Evolutionary conservation across 2,329 filamentous ascomycete species (phyloP), one percentile per base, ranked within the genome.

Genomic region (Aureobasidium sp.): DNA sequence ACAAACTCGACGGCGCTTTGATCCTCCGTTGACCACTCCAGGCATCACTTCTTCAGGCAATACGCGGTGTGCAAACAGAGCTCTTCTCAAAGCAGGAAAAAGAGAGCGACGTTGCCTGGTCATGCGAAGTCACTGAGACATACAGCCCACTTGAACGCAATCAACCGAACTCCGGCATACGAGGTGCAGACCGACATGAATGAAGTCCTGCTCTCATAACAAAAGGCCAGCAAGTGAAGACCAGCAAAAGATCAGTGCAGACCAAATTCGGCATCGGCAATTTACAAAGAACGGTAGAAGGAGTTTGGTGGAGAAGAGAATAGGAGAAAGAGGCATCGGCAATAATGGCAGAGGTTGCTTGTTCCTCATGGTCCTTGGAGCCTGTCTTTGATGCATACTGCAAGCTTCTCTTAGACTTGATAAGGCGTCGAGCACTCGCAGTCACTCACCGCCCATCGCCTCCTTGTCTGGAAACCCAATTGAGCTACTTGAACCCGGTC

Each of bases 111-210:
- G 57, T 61, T 61, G 57, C 45, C 47, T 25, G 37, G 57, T 36
- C 57, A 61, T 44, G 36, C 57, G 20, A 61, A 61, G 57, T 61
- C 37, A 25, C 45, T 61, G 57, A 61, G 57, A 61, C 57, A 61
- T 61, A 61, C 57, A 61, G 47, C 37, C 47, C 47, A 51, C 47
- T 52, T 44, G 45, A 44, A 61, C 47, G 57, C 57, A 61, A 52
- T 44, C 57, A 61, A 61, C 57, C 57, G 57, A 37, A 31, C 37
- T 12, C 57, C 57, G 47, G 57, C 57, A 61, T 61, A 61, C n/a
- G 47, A 61, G 34, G 41, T 52, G 57, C 57, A 61, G 45, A 49
- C 57, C 57, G 45, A 61, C n/a, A 51, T 51, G 57, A 51, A 51
- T 61, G 36, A 44, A 44, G 49, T 9, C 29, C 22, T 39, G 27